phyloP scores from a whole-genome alignment of 2,329 filamentous ascomycete genomes.

The Penicillium sp. region DNA sequence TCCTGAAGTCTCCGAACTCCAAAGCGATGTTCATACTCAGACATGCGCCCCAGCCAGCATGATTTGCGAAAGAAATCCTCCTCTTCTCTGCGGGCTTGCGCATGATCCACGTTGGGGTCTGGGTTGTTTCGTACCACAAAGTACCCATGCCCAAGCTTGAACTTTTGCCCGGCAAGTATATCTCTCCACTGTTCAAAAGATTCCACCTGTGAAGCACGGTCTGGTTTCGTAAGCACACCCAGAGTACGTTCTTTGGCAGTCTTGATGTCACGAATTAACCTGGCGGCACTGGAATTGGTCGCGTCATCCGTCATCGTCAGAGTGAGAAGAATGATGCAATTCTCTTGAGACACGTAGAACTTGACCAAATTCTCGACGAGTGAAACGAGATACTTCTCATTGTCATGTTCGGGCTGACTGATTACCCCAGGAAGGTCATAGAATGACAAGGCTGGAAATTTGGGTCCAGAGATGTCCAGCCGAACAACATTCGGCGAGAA shows the following conservation, averaged over 20 bases:
- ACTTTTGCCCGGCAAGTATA: constrained; percentile 58
- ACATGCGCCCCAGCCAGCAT: constrained; percentile 45
- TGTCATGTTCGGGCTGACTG: constrained; percentile 57
- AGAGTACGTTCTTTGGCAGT: constrained; percentile 56
- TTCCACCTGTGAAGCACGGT: constrained; percentile 55
- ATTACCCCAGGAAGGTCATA: constrained; percentile 84
- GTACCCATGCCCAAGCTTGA: constrained; percentile 66
- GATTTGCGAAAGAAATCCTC: constrained; percentile 43
- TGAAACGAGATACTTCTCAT: constrained; percentile 62
- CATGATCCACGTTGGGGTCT: constrained; percentile 39
- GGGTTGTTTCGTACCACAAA: constrained; percentile 64
- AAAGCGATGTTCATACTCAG: constrained; percentile 40
- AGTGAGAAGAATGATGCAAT: constrained; percentile 70
- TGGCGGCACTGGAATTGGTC: constrained; percentile 65
- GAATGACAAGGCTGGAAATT: constrained; percentile 68
- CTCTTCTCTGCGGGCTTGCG: constrained; percentile 46
- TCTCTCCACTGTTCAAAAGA: constrained; percentile 54
- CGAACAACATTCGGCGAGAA: constrained; percentile 80
- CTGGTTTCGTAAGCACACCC: constrained; percentile 80
- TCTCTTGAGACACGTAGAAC: constrained; percentile 62
- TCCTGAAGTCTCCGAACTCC: constrained; percentile 49
- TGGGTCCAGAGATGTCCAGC: constrained; percentile 66
- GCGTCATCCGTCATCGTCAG: constrained; percentile 73
- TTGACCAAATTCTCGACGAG: constrained; percentile 66
- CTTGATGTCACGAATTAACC: constrained; percentile 52